Conservation (phyloP, 23 red algal species). For the Pyropia haitanensis region DNA sequence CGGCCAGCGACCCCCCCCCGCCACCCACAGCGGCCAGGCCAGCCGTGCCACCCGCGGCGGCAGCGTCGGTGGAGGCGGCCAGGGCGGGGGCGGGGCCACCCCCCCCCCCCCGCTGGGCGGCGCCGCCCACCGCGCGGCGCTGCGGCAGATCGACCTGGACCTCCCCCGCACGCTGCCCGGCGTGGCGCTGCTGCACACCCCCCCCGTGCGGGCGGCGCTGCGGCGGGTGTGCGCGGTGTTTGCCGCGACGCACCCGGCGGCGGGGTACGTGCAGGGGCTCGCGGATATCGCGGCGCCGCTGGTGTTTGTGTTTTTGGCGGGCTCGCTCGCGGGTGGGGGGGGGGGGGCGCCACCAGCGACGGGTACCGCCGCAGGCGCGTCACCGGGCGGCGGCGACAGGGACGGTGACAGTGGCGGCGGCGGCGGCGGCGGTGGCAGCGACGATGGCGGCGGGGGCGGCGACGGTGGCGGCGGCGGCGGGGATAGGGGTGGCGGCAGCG, state of each 20-base stretch:
- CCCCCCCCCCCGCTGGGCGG: not conserved
- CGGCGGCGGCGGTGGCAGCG: too few relatives aligned
- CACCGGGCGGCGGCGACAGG: not conserved
- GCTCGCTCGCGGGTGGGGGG: conserved; percentile 11
- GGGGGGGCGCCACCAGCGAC: conserved; percentile 14
- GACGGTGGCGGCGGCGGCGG: too few relatives aligned
- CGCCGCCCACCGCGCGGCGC: not conserved
- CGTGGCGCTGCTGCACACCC: conserved; percentile 60
- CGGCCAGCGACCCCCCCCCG: not conserved
- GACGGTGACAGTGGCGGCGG: not conserved
- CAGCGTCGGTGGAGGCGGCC: too few relatives aligned
- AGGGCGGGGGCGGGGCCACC: too few relatives aligned
- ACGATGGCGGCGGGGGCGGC: too few relatives aligned
- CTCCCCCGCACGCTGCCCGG: conserved; percentile 77
- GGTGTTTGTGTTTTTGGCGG: conserved; percentile 81
- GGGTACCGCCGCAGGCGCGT: not conserved
- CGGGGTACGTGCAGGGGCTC: conserved; percentile 96
- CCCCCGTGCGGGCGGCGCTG: conserved; percentile 50
- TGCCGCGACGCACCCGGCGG: conserved; percentile 82
- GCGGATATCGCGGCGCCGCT: conserved; percentile 87
- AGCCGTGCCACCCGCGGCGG: too few relatives aligned
- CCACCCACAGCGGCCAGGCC: too few relatives aligned
- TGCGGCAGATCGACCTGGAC: conserved; percentile 90
- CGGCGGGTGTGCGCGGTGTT: conserved; percentile 81
- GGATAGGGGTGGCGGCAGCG: too few relatives aligned